Evolutionary conservation across 73 alveolate species (phyloP), one percentile per base, ranked within the genome.

Genomic region (Blepharisma japonicum): DNA sequence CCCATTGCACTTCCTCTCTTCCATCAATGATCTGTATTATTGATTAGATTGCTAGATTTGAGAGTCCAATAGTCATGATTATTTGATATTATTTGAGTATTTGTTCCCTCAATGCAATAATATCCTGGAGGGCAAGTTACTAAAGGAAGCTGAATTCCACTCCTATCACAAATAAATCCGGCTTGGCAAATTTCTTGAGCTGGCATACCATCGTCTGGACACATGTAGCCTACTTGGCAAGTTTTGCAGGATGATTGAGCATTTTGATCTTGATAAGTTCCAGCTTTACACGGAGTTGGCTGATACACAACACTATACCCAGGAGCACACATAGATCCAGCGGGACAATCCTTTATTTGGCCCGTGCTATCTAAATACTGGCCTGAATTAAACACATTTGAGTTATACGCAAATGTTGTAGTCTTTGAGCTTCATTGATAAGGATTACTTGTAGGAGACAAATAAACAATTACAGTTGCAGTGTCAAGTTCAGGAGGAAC

Each of bases 121-220:
- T 61, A 5, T 2, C 74, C 74, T 2, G 74, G 74, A 20, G 74
- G 74, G 4, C 74, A 61, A 14, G 74, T 5, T 11, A 4, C 74
- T 1, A 20, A 61, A 1, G 74, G 74, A 4, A 61, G 23, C 18
- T 18, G n/a, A 18, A 61, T 39, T 14, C 46, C 46, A 20, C 18
- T 9, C 47, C 74, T n/a, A 61, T 61, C 74, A 61, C 74, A 61
- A 2, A 61, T 61, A 5, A 61, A 61, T 2, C 74, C 74, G 2
- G 39, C 47, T 61, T 61, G 47, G 23, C 74, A 61, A 20, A 14
- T 61, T 25, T 18, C 46, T 9, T 20, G 14, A 61, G 14, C 46
- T 20, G 74, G 23, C 74, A 61, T 18, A 18, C 50, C 47, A 61
- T 61, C 74, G 23, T 61, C 14, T 14, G 74, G 74, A 61, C 74